Conservation (phyloP, 805 yeast genomes). For the Candida palmyrensis region DNA sequence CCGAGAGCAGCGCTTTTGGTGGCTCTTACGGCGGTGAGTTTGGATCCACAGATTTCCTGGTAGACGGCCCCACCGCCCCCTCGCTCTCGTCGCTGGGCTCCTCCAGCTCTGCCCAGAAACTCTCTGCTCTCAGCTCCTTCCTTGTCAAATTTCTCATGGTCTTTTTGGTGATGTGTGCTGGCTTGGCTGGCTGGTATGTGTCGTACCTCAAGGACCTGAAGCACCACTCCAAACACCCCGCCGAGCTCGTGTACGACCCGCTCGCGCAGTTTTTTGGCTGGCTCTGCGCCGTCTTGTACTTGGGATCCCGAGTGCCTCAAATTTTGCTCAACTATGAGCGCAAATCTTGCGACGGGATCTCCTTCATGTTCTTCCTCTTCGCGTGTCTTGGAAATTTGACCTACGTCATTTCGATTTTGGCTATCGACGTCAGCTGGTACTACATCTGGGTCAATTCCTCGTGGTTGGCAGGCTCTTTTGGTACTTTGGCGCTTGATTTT, state of each 20-base stretch:
- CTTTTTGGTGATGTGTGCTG: constrained; percentile 63
- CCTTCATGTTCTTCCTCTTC: constrained; percentile 87
- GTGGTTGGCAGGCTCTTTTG: constrained; percentile 90
- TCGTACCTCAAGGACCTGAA: constrained; percentile 46
- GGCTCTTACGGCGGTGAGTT: no score
- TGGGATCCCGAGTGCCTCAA: constrained; percentile 93
- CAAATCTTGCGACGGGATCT: constrained; percentile 92
- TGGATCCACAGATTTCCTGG: no score
- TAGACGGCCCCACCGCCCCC: no score
- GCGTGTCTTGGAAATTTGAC: constrained; percentile 94
- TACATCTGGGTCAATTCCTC: constrained; percentile 79
- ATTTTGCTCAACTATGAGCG: constrained; percentile 78
- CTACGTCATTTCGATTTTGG: constrained; percentile 79
- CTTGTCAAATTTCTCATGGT: constrained; percentile 48
- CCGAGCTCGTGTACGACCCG: constrained; percentile 58
- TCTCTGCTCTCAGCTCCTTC: constrained; percentile 17
- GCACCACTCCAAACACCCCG: constrained; percentile 30
- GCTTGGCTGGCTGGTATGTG: constrained; percentile 83
- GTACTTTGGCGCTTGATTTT: constrained; percentile 80
- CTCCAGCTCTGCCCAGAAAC: constrained; percentile 5
- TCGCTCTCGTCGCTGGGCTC: neutral
- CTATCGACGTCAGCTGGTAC: constrained; percentile 63
- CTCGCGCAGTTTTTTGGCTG: constrained; percentile 86
- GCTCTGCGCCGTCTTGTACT: constrained; percentile 66
- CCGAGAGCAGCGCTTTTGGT: no score